Conservation (phyloP, 768 basidiomycete genomes). For the Gelatoporia subvermispora region DNA sequence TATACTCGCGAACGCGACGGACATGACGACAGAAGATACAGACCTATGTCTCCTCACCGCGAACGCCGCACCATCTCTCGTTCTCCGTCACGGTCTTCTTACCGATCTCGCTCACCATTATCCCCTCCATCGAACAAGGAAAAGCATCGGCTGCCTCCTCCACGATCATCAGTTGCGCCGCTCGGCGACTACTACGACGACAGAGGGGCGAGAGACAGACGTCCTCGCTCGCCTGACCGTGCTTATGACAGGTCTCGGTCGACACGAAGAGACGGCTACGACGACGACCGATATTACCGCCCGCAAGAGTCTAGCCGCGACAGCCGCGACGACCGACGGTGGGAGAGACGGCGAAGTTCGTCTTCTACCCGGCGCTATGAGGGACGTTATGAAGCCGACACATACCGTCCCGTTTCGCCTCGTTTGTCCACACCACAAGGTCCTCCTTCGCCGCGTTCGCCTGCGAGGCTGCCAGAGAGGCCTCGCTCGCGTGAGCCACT, state of each 20-base stretch:
- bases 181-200: slow-evolving; percentile 10
- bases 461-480: slow-evolving; percentile 9
- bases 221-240: too few relatives aligned
- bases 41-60: neutral
- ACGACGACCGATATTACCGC: neutral
- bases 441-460: slow-evolving; percentile 15
- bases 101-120: slow-evolving; percentile 21
- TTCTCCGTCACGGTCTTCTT: slow-evolving; percentile 19
- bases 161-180: slow-evolving; percentile 11
- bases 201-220: slow-evolving; percentile 5
- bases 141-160: slow-evolving; percentile 27
- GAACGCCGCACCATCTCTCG: slow-evolving; percentile 5
- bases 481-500: too few relatives aligned
- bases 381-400: slow-evolving; percentile 4
- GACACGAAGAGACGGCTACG: neutral
- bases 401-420: slow-evolving; percentile 20
- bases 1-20: neutral
- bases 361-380: neutral
- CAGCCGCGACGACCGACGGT: neutral
- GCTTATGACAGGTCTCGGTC: too few relatives aligned
- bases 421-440: slow-evolving; percentile 7
- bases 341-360: slow-evolving; percentile 6
- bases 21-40: neutral
- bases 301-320: neutral
- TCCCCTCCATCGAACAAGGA: slow-evolving; percentile 16